Evolutionary conservation across 352 stramenopile genomes (phyloP).

Genomic region (Phytophthora multivora): DNA sequence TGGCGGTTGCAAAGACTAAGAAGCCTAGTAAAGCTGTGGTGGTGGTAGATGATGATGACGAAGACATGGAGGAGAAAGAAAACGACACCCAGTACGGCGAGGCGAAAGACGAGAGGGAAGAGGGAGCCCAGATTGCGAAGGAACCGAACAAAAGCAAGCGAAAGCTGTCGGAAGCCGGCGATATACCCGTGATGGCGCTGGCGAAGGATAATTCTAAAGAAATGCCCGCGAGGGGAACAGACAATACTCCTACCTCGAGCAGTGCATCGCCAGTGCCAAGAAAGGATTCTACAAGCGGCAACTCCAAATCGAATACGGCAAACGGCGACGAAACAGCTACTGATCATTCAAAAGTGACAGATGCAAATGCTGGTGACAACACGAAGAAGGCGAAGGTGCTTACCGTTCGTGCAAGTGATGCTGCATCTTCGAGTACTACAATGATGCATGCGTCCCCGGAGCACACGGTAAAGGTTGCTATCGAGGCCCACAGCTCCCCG

Average conservation of each 20-base stretch:
- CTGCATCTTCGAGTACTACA: conserved; percentile 2
- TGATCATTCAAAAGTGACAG: not conserved
- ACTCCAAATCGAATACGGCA: not conserved
- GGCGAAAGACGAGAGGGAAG: conserved; percentile 13
- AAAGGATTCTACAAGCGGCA: not conserved
- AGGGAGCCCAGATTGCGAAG: conserved; percentile 13
- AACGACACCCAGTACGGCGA: conserved; percentile 1
- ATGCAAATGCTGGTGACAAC: conserved; percentile 6
- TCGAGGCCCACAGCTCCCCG: conserved; percentile 39
- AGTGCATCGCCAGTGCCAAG: not conserved
- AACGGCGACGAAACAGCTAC: not conserved
- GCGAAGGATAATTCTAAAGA: conserved; percentile 16
- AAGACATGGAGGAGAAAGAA: conserved; percentile 39
- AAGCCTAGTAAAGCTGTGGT: conserved; percentile 39
- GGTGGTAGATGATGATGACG: conserved; percentile 35
- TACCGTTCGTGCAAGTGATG: conserved; percentile 10
- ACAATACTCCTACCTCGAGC: not conserved
- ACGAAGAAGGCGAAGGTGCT: conserved; percentile 7
- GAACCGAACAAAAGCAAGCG: conserved; percentile 44
- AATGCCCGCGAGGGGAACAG: not conserved
- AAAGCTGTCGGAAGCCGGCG: conserved; percentile 37
- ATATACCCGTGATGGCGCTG: conserved; percentile 26
- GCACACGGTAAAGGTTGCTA: conserved; percentile 34
- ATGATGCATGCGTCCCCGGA: conserved; percentile 39
- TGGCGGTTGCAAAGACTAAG: conserved; percentile 31